Conservation (phyloP, 2,329 filamentous ascomycete genomes). For the Aspergillus alliaceus region DNA sequence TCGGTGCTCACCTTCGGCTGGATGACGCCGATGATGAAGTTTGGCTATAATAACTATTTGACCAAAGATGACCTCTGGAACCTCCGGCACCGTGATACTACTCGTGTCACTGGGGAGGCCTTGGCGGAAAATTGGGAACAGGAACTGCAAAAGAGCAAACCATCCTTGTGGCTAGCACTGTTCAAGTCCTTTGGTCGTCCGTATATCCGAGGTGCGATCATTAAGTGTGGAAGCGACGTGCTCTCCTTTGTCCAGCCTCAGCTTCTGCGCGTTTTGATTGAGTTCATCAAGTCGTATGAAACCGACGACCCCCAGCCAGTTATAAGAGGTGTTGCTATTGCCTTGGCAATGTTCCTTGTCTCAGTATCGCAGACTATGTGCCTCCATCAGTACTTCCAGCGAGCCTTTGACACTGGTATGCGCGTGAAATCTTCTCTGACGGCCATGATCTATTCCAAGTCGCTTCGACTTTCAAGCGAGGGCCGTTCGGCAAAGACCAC, state of each 20-base stretch:
- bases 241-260: conserved; percentile 90
- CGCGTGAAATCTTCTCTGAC: conserved; percentile 88
- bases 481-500: conserved; percentile 85
- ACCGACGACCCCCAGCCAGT: conserved; percentile 68
- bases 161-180: conserved; percentile 83
- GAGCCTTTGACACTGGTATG: conserved; percentile 94
- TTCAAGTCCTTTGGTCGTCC: conserved; percentile 82
- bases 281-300: conserved; percentile 77
- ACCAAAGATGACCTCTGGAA: conserved; percentile 97
- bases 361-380: conserved; percentile 84
- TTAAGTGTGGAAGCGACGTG: conserved; percentile 85
- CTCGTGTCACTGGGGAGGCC: conserved; percentile 66
- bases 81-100: conserved; percentile 76
- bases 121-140: conserved; percentile 76
- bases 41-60: conserved; percentile 86
- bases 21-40: conserved; percentile 99
- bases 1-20: conserved; percentile 91
- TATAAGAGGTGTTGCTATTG: conserved; percentile 82
- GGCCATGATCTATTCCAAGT: conserved; percentile 89
- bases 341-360: conserved; percentile 85
- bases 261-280: conserved; percentile 78
- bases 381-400: conserved; percentile 97
- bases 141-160: conserved; percentile 71
- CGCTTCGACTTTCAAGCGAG: conserved; percentile 87
- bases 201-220: conserved; percentile 76